These are phyloP conservation scores for Nepenthes gracilis DNA, from an alignment of 148 eudicot species.

Conservation along the genomic window DNA sequence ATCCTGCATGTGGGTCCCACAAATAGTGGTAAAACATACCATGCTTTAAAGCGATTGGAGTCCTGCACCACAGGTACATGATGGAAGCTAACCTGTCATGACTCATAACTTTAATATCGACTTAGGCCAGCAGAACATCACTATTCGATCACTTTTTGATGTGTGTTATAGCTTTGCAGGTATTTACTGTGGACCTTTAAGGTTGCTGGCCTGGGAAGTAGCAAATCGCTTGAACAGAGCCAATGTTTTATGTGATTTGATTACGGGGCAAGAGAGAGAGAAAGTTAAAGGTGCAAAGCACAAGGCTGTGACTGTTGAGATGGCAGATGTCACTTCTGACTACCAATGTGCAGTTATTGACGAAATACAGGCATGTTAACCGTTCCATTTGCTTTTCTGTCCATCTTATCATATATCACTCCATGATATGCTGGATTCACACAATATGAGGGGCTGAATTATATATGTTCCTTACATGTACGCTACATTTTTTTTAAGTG, in stretches of 20 bases:
- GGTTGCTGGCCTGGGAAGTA: conserved; percentile 98
- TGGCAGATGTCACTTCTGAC: conserved; percentile 73
- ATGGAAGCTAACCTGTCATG: conserved; percentile 1
- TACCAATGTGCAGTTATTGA: conserved; percentile 88
- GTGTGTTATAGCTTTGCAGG: conserved; percentile 31
- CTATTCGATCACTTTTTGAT: conserved; percentile 1
- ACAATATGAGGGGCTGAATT: too few species aligned
- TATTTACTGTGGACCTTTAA: conserved; percentile 90
- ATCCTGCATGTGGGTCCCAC: conserved; percentile 92
- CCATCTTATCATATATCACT: neutral
- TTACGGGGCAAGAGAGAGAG: conserved; percentile 94
- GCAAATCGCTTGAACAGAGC: conserved; percentile 87
- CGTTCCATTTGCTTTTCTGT: neutral
- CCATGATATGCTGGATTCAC: too few species aligned
- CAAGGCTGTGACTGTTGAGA: conserved; percentile 89
- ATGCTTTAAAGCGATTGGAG: conserved; percentile 80
- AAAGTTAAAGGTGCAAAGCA: conserved; percentile 83
- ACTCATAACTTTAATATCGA: neutral
- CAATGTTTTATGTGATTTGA: conserved; percentile 76
- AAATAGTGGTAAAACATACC: conserved; percentile 92
- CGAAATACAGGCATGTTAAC: conserved; percentile 75
- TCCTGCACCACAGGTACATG: conserved; percentile 70
- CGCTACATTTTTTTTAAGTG: too few species aligned
- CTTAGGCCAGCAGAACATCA: neutral
- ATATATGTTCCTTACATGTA: too few species aligned